A percentile compares a stretch with the other conserved stretches of the same genome.
Conservation (phyloP, 1,139 yeast genomes). For the Geotrichum aggregatum region DNA sequence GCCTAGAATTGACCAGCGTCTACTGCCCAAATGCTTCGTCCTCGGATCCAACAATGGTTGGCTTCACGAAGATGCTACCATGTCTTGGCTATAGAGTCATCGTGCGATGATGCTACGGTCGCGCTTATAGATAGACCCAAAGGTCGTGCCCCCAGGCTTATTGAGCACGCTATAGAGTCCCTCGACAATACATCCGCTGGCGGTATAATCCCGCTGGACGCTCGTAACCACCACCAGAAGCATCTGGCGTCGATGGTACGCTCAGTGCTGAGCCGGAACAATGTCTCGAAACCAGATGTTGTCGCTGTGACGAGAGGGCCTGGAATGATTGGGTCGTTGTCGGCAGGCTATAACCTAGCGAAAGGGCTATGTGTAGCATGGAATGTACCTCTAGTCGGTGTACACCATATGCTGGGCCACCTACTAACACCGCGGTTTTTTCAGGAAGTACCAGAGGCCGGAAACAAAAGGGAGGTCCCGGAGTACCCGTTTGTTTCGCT, state of each 20-base stretch:
- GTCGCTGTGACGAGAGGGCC: slow-evolving; percentile 94
- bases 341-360: slow-evolving; percentile 78
- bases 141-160: slow-evolving; percentile 44
- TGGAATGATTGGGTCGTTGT: slow-evolving; percentile 88
- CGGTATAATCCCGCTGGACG: slow-evolving; percentile 86
- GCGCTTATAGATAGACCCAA: slow-evolving; percentile 57
- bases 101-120: slow-evolving; percentile 94
- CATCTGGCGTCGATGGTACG: slow-evolving; percentile 48
- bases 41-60: too few species aligned
- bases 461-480: slow-evolving; percentile 45
- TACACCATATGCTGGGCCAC: slow-evolving; percentile 96
- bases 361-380: slow-evolving; percentile 80
- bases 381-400: slow-evolving; percentile 76
- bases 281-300: slow-evolving; percentile 55
- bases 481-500: slow-evolving; percentile 74
- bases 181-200: slow-evolving; percentile 64
- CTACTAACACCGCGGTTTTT: slow-evolving; percentile 60
- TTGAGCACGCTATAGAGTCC: slow-evolving; percentile 63
- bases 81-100: slow-evolving; percentile 83
- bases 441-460: slow-evolving; percentile 32
- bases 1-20: not conserved
- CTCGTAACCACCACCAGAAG: slow-evolving; percentile 71
- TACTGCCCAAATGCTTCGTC: too few species aligned
- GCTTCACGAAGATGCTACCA: slow-evolving; percentile 41
- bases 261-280: slow-evolving; percentile 37